Percentiles rank a stretch among this genome's conserved stretches.
These are phyloP conservation scores for Camelina neglecta DNA, from an alignment of 345 rosid genomes.

Conservation along the genomic window DNA sequence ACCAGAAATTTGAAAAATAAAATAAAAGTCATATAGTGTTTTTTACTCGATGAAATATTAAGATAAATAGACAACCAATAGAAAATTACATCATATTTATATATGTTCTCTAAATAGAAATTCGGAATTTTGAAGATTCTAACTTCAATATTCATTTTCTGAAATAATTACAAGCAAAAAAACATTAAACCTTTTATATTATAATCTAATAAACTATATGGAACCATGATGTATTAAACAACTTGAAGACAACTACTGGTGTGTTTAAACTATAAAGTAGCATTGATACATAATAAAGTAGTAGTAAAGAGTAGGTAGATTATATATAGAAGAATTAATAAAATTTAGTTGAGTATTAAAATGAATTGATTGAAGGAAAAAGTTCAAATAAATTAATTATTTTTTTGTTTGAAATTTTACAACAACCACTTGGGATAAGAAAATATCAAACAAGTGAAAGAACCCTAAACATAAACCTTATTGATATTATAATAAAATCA, in stretches of 20 bases:
- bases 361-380: constrained; percentile 11
- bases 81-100: not conserved
- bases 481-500: no score
- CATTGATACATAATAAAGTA: not conserved
- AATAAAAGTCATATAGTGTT: not conserved
- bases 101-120: not conserved
- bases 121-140: not conserved
- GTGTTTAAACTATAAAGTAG: not conserved
- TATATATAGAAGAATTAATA: not conserved
- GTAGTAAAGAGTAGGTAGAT: not conserved
- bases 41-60: not conserved
- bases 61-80: not conserved
- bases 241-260: constrained; percentile 6
- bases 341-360: not conserved
- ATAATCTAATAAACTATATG: not conserved
- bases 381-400: constrained; percentile 13
- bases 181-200: not conserved
- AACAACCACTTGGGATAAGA: constrained; percentile 26
- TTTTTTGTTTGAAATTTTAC: constrained; percentile 1
- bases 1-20: not conserved
- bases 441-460: constrained; percentile 19
- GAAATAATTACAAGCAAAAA: not conserved
- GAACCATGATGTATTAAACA: not conserved
- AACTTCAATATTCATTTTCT: not conserved
- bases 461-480: not conserved